Evolutionary conservation across 768 basidiomycete genomes (phyloP).

Genomic region (Mycena vulgaris): DNA sequence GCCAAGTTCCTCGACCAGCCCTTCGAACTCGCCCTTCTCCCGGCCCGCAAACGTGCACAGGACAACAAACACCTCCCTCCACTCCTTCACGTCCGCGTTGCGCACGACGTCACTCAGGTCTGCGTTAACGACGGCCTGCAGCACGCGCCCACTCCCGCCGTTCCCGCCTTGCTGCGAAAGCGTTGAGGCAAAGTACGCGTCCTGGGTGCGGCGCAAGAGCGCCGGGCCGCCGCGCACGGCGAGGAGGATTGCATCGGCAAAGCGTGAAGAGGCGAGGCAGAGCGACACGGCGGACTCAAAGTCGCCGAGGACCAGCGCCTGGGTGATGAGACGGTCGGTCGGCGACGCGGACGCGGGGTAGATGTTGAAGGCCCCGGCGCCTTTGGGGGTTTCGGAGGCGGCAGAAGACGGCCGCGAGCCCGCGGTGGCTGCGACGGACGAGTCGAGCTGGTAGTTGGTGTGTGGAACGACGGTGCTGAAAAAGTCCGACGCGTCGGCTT

Average conservation of each 20-base stretch:
- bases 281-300: constrained; percentile 93
- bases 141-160: constrained; percentile 73
- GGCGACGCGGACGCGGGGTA: constrained; percentile 91
- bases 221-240: constrained; percentile 93
- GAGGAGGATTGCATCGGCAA: constrained; percentile 94
- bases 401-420: constrained; percentile 93
- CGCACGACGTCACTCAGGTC: constrained; percentile 96
- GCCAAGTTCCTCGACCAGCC: constrained; percentile 94
- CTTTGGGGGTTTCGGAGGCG: constrained; percentile 80
- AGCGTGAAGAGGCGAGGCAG: constrained; percentile 90
- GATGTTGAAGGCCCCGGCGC: constrained; percentile 86
- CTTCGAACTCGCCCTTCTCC: constrained; percentile 81
- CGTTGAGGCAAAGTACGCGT: constrained; percentile 83
- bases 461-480: constrained; percentile 92
- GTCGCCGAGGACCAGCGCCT: constrained; percentile 96
- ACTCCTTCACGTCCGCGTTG: constrained; percentile 94
- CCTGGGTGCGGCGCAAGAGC: constrained; percentile 89
- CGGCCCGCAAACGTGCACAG: constrained; percentile 91
- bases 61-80: constrained; percentile 97
- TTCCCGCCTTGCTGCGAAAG: constrained; percentile 35
- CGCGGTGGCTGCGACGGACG: constrained; percentile 94
- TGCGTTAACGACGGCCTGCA: constrained; percentile 94
- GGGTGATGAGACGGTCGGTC: constrained; percentile 90
- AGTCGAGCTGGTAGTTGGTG: constrained; percentile 84
- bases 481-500: constrained; percentile 72